Evolutionary conservation across 768 basidiomycete species (phyloP), one percentile per base, ranked within the genome.

Genomic region (Boletus eberwhitei): DNA sequence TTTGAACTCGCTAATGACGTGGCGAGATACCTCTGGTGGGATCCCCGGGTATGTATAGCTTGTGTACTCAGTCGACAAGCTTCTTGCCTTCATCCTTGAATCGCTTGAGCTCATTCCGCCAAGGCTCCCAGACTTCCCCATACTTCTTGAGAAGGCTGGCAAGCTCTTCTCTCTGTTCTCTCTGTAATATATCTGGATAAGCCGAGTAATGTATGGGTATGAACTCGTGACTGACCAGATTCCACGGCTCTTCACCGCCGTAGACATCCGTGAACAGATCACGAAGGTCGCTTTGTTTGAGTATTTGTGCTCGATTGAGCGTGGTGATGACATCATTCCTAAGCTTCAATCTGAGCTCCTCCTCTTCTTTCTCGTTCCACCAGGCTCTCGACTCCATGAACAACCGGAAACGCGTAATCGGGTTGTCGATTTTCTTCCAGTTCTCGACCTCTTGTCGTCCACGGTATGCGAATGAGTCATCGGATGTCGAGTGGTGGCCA

Each of bases 381-480:
- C 93, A 95, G 8, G 86, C 85, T 48, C 75, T 79, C 17, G 85
- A 81, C 66, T 94, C 90, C 75, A 97, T 79, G 74, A 84, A 97
- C 19, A 87, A 68, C n/a, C 91, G 81, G 71, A 95, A 90, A 31
- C 93, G 86, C 24, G 79, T 78, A 54, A 93, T 83, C 2, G 93
- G 93, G 66, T 95, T 94, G 58, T 96, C 91, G 52, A 97, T 84
- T 32, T 90, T 86, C 73, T 92, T 94, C 64, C 88, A 83, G 61
- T 94, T 88, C 71, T 96, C 91, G 31, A 97, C 95, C 64, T 96
- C 95, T 52, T 90, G 82, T 19, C 90, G 82, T 1, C 90, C 80
- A 38, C 94, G 85, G 69, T 98, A 98, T 21, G 93, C 94, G 64
- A 90, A 95, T 5, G 93, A 95, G 70, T 98, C 94, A 64, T 98